Base-by-base conservation (phyloP, 2,329 filamentous ascomycete genomes). In the Alternaria panax region DNA sequence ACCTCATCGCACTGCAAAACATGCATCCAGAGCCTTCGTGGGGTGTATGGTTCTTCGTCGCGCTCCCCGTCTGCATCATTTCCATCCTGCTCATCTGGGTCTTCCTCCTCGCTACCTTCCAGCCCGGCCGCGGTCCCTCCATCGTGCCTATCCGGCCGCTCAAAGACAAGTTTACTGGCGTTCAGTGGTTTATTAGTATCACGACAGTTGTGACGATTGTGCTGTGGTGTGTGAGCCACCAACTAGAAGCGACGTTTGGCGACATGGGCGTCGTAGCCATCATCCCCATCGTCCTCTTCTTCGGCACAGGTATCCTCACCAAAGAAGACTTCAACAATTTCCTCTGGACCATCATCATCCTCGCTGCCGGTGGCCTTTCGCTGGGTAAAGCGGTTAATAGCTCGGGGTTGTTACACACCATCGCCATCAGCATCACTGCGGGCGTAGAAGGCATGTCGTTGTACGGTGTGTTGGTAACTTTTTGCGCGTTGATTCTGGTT, bases 261-360 rank as follows among this genome's bases (percentile, higher is more conserved):
- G 94, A 99, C 75, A 99, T 99, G 95, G 95, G 95, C 53, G 93
- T 99, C 53, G 91, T 99, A 41, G 96, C 95, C 59, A 96, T 99
- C 74, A 92, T 99, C 61, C 95, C 95, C 6, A 90, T 99, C 51
- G 91, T 96, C 3, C 84, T 97, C 41, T 99, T 99, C 85, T 99
- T 99, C 71, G 95, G 95, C 54, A 93, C 93, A 2, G 95, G 95
- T 11, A 94, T 98, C 67, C 84, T 99, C 30, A 98, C 93, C 48
- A 99, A 98, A 80, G 95, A 98, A 80, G 95, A 99, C 80, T 99
- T 99, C 77, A 99, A 99, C 83, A 99, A 99, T 79, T 99, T 99
- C 79, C 90, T 97, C 38, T 99, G 95, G 95, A 99, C 96, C 20
- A 99, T 99, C 79, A 97, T 99, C 79, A 98, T 99, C 72, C 89